Evolutionary conservation across 2,329 filamentous ascomycete species (phyloP).

Genomic region (Penicillium sp.): DNA sequence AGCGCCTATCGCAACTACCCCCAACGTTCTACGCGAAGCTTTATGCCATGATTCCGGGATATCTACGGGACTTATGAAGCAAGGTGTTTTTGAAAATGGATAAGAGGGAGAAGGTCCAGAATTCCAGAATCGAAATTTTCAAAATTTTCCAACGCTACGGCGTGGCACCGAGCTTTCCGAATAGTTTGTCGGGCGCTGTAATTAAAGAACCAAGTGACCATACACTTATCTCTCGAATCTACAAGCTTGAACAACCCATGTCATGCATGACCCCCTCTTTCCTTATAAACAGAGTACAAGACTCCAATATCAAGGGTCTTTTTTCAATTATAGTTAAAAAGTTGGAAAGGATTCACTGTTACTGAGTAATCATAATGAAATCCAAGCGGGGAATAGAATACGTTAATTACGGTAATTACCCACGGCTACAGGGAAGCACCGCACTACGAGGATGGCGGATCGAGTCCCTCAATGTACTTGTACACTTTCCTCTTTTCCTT

Average conservation of each 20-base stretch:
- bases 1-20: constrained; percentile 20
- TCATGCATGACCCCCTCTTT: constrained; percentile 2
- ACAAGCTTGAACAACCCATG: not conserved
- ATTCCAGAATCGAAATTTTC: not conserved
- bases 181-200: not conserved
- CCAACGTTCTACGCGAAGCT: not conserved
- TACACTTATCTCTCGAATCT: not conserved
- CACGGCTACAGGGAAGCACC: not conserved
- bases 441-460: constrained; percentile 4
- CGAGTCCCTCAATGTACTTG: constrained; percentile 7
- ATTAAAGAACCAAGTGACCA: constrained; percentile 5
- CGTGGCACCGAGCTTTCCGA: constrained; percentile 20
- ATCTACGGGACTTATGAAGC: not conserved
- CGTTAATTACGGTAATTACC: constrained; percentile 14
- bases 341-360: not conserved
- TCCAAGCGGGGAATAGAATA: constrained; percentile 2
- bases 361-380: not conserved
- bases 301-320: not conserved
- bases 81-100: not conserved
- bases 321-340: not conserved
- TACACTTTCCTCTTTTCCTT: constrained; percentile 7
- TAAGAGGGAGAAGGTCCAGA: not conserved
- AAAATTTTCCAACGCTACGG: constrained; percentile 6
- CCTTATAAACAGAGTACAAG: not conserved
- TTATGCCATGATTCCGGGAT: not conserved